Evolutionary conservation across 2,329 filamentous ascomycete genomes (phyloP), one percentile per base, ranked within the genome.

Genomic region (Phaeosphaeria sp.): DNA sequence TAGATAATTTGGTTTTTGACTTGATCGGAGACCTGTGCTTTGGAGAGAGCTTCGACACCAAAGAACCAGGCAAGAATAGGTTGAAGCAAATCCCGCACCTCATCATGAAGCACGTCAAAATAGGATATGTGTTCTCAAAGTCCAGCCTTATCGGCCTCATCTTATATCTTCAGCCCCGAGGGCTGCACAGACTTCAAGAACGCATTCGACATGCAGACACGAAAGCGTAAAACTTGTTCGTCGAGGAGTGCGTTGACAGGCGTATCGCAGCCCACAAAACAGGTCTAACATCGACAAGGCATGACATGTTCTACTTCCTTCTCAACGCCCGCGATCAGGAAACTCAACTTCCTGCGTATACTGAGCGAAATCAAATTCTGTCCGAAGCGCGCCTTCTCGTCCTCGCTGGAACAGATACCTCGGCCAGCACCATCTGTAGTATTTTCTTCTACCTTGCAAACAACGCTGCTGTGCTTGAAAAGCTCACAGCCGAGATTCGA

Each of bases 11-110:
- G 33, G 70, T 76, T 33, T 78, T 82, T 58, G 81, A 83, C 56
- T 71, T 82, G 33, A 79, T 83, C 67, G 77, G 76, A 13, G 78
- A 80, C 50, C 62, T 79, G 3, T 72, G 66, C 48, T 75, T 78
- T 53, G 74, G 75, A 7, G 68, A 72, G 52, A 49, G 67, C 36
- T 74, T 78, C 60, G 58, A 67, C 39, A 74, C 74, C 62, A 69
- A 78, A 25, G 63, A 70, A 43, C 58, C 67, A 1, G 65, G 65
- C 9, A 39, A 52, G 18, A 66, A 64, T 30, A 52, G 48, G 11
- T 23, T 64, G 36, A 66, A 62, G 43, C 48, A 36, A 20, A 54
- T 64, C 21, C 62, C 56, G n/a, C n/a, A n/a, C n/a, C n/a, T n/a
- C n/a, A n/a, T n/a, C n/a, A n/a, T n/a, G n/a, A n/a, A n/a, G n/a